Base-by-base conservation (phyloP, 495 filamentous ascomycete species). In the Lophium mytilinum region DNA sequence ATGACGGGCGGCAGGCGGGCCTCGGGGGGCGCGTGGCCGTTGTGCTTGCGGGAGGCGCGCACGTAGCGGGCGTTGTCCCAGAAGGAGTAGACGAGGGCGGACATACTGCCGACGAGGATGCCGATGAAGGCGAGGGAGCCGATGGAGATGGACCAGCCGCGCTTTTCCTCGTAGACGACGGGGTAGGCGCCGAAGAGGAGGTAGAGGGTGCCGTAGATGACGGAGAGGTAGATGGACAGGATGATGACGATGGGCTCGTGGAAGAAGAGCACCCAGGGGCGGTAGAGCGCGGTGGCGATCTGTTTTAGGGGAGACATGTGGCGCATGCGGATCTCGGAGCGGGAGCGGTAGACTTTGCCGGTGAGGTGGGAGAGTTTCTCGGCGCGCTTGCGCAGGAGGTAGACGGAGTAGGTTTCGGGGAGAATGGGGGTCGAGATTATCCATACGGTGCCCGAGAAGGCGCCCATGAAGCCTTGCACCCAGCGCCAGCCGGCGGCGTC, bases 161-260 rank as follows among this genome's bases (percentile, higher is more conserved):
- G 24, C 56, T 81, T 63, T 15, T 17, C 5, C 12, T 18, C n/a
- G 56, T 58, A 59, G 45, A 59, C 34, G 52, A 76, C 72, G 0
- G 81, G 83, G 18, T 84, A 74, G 0, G 80, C 80, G 9, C 79
- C 79, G 55, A 87, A 84, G 71, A 85, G 86, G n/a, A 69, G 73
- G 56, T 80, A 86, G 1, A 87, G 73, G 0, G 82, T 77, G 7
- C 76, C 76, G 54, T 85, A 87, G 53, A 78, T 77, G 63, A 82
- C 84, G 4, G 76, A 70, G 1, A 76, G 70, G 62, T 87, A 87
- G 11, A 86, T 62, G 19, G 72, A 79, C 21, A 82, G 72, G 12
- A 79, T 75, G n/a, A 69, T 64, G 43, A 86, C 83, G 54, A 86
- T 86, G 8, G 84, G 83, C 57, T 86, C 84, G 0, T 71, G 77